These are phyloP conservation scores for Zalerion maritima DNA, from an alignment of 495 filamentous ascomycete genomes.

Conservation along the genomic window DNA sequence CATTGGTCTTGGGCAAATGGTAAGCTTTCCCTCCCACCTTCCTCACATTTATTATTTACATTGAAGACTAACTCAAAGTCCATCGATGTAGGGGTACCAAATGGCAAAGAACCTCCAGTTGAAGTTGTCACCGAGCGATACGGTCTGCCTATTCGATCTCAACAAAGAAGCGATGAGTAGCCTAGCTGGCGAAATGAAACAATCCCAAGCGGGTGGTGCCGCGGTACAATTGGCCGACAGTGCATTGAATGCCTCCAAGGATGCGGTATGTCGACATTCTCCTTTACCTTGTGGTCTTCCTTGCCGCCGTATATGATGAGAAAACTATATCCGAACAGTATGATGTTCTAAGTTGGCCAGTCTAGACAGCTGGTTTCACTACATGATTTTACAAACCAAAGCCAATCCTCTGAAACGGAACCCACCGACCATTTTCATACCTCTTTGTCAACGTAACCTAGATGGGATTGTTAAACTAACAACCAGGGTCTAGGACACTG, in stretches of 20 bases:
- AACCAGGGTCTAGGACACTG: conserved; percentile 43
- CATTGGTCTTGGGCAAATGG: conserved; percentile 80
- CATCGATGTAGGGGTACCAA: conserved; percentile 45
- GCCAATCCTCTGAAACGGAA: conserved; percentile 49
- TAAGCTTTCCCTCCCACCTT: conserved; percentile 24
- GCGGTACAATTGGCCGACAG: conserved; percentile 41
- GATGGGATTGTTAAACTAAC: conserved; percentile 8
- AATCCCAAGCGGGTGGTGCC: conserved; percentile 30
- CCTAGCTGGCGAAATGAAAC: conserved; percentile 45
- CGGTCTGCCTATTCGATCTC: conserved; percentile 57
- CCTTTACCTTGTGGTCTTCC: conserved; percentile 2
- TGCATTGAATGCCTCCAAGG: conserved; percentile 49
- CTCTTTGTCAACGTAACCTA: conserved; percentile 1
- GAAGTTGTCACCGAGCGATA: conserved; percentile 57
- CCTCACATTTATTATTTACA: conserved; percentile 3
- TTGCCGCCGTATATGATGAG: conserved; percentile 29
- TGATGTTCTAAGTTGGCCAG: conserved; percentile 39
- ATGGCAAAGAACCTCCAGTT: conserved; percentile 80
- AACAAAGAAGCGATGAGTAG: conserved; percentile 44
- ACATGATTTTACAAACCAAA: conserved; percentile 43
- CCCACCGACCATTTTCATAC: conserved; percentile 3
- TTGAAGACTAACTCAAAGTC: conserved; percentile 1
- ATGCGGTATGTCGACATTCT: conserved; percentile 46
- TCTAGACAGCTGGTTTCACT: conserved; percentile 28
- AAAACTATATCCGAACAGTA: conserved; percentile 7